A percentile compares a stretch with the other conserved stretches of the same genome.
phyloP scores from a whole-genome alignment of 2,329 filamentous ascomycete genomes.

The Conoideocrella luteorostrata region DNA sequence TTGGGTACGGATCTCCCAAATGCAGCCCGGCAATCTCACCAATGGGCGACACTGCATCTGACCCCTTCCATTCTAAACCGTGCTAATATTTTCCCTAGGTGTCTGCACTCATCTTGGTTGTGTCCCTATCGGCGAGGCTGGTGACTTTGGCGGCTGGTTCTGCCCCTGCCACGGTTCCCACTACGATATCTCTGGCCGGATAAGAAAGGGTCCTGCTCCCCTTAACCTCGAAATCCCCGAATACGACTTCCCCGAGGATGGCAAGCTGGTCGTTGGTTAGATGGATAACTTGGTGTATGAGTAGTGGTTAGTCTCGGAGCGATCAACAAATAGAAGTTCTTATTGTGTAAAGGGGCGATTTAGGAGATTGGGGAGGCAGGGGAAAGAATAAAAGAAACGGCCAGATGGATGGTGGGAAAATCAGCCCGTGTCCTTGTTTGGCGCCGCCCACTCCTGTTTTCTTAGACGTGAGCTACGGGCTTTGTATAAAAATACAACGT shows the following conservation, averaged over 20 bases:
- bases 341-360: neutral
- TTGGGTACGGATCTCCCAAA: slow-evolving; percentile 63
- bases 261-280: slow-evolving; percentile 90
- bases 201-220: slow-evolving; percentile 94
- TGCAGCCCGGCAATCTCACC: neutral
- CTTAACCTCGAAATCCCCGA: slow-evolving; percentile 92
- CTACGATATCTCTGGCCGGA: slow-evolving; percentile 98
- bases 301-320: slow-evolving; percentile 9
- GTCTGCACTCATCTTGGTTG: slow-evolving; percentile 99
- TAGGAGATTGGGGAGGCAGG: slow-evolving; percentile 14
- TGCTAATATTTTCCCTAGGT: slow-evolving; percentile 43
- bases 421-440: slow-evolving; percentile 14
- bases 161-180: slow-evolving; percentile 99
- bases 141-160: slow-evolving; percentile 99
- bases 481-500: slow-evolving; percentile 32
- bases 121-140: slow-evolving; percentile 97
- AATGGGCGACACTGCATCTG: too few relatives aligned
- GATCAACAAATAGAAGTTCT: slow-evolving; percentile 11
- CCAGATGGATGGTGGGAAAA: neutral
- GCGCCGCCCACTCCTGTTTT: slow-evolving; percentile 24
- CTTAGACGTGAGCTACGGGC: slow-evolving; percentile 28
- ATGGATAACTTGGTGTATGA: slow-evolving; percentile 13
- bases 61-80: too few relatives aligned
- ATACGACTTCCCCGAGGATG: slow-evolving; percentile 91
- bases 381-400: slow-evolving; percentile 10